Percentiles rank a stretch among this genome's conserved stretches.
phyloP scores from a whole-genome alignment of 1,139 yeast genomes.

The Nakaseomyces kungkrabaensis region DNA sequence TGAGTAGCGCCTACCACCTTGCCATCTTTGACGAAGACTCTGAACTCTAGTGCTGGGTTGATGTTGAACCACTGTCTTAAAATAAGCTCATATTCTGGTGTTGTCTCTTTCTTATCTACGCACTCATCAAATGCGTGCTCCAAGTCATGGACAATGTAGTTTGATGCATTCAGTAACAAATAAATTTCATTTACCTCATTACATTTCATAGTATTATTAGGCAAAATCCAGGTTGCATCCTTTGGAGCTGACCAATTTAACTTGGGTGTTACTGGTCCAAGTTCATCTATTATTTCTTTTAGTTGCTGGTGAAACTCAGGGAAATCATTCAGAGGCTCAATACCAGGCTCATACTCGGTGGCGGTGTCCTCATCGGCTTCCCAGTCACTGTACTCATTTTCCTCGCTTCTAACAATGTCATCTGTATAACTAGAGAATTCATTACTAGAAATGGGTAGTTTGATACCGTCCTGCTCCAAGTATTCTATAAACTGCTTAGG shows the following conservation, averaged over 20 bases:
- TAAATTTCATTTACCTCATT: slow-evolving; percentile 63
- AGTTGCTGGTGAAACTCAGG: slow-evolving; percentile 49
- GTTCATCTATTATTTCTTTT: slow-evolving; percentile 33
- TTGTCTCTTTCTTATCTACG: slow-evolving; percentile 12
- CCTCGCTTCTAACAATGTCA: slow-evolving; percentile 37
- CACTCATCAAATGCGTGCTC: slow-evolving; percentile 54
- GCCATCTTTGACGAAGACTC: slow-evolving; percentile 64
- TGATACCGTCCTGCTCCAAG: slow-evolving; percentile 66
- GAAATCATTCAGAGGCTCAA: slow-evolving; percentile 44
- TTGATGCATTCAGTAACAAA: slow-evolving; percentile 72
- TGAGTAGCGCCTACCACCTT: slow-evolving; percentile 67
- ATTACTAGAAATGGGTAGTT: slow-evolving; percentile 40
- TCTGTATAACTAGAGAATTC: slow-evolving; percentile 29
- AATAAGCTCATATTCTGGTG: slow-evolving; percentile 47
- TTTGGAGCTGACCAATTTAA: slow-evolving; percentile 95
- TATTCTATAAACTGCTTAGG: slow-evolving; percentile 63
- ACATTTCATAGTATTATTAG: slow-evolving; percentile 69
- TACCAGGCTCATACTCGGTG: slow-evolving; percentile 16
- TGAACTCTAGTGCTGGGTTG: slow-evolving; percentile 84
- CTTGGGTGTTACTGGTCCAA: slow-evolving; percentile 71
- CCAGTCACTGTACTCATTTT: slow-evolving; percentile 67
- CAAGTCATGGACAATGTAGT: slow-evolving; percentile 77
- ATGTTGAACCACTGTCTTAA: slow-evolving; percentile 68
- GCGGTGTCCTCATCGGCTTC: slow-evolving; percentile 39
- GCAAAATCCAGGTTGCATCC: slow-evolving; percentile 86